Evolutionary conservation across 192 early-diverging fungal species (phyloP), one percentile per base, ranked within the genome.

Genomic region (Backusella circina): DNA sequence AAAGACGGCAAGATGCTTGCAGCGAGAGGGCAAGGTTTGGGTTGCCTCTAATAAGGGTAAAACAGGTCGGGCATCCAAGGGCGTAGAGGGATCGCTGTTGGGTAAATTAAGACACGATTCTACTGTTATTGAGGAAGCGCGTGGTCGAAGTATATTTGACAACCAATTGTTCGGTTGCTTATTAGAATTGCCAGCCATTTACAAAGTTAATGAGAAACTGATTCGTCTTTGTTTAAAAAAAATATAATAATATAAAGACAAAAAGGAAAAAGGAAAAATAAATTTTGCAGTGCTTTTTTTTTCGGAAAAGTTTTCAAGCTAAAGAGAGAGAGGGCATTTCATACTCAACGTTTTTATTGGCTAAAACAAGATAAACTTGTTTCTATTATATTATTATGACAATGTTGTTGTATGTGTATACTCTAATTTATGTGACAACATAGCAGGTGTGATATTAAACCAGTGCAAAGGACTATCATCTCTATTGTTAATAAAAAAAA

Each of bases 51-150:
- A 54, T 12, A 90, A 78, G 28, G 79, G 82, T 38, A 85, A 75
- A 36, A 88, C 75, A 64, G 86, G 80, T 26, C 84, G 78, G 64
- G 86, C 85, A 80, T 89, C 86, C 39, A 89, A 79, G 3, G 86
- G 82, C 28, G 65, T 72, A 2, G 71, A 54, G 18, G 78, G 71
- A 44, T 76, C 71, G 31, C 57, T 39, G 54, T 69, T 69, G 9
- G 78, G 54, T 54, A 79, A 18, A 64, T 83, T 83, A 18, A 83
- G 69, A 41, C 75, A 79, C 0, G 82, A 68, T 74, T 83, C 82
- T 12, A 83, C 71, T 4, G 82, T 57, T 15, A 77, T 36, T 33
- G 73, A 75, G n/a, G 72, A 65, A n/a, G 75, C 67, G 16, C 73
- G 68, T 7, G 80, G 76, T 31, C 80, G 76, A 65, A 82, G 61